Percentiles rank a stretch among this genome's conserved stretches.
These are phyloP conservation scores for Cystoderma amianthinum DNA, from an alignment of 768 basidiomycete genomes.

Conservation along the genomic window DNA sequence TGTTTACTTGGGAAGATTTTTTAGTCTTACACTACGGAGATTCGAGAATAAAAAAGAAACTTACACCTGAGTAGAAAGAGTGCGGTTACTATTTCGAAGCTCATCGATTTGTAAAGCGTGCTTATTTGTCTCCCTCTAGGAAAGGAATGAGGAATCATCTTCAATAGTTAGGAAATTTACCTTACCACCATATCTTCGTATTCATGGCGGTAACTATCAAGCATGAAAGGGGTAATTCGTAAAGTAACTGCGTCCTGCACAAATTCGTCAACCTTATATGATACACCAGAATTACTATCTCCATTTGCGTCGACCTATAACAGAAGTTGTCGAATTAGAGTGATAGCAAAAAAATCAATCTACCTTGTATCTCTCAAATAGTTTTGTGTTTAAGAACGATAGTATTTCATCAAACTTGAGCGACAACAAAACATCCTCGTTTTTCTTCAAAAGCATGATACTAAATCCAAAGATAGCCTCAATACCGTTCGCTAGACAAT, in stretches of 20 bases:
- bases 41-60: constrained; percentile 18
- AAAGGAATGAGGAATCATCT: not conserved
- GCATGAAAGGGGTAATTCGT: constrained; percentile 91
- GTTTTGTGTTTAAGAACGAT: constrained; percentile 67
- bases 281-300: too few species aligned
- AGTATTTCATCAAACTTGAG: constrained; percentile 93
- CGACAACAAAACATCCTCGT: constrained; percentile 70
- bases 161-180: not conserved
- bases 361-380: constrained; percentile 80
- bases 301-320: too few species aligned
- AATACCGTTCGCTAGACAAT: constrained; percentile 92
- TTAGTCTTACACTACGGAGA: constrained; percentile 4
- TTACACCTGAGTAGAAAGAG: constrained; percentile 73
- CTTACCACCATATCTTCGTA: constrained; percentile 72
- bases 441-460: constrained; percentile 78
- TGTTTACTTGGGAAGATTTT: constrained; percentile 47
- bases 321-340: too few species aligned
- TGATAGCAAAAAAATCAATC: not conserved
- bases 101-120: constrained; percentile 82
- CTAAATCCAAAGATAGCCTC: constrained; percentile 97
- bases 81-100: constrained; percentile 73
- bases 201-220: constrained; percentile 85
- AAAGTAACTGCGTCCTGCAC: constrained; percentile 82
- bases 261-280: constrained; percentile 74
- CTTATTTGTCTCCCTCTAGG: constrained; percentile 63